These are phyloP conservation scores for Hymenoscyphus scutula DNA, from an alignment of 2,329 filamentous ascomycete species.

Conservation along the genomic window DNA sequence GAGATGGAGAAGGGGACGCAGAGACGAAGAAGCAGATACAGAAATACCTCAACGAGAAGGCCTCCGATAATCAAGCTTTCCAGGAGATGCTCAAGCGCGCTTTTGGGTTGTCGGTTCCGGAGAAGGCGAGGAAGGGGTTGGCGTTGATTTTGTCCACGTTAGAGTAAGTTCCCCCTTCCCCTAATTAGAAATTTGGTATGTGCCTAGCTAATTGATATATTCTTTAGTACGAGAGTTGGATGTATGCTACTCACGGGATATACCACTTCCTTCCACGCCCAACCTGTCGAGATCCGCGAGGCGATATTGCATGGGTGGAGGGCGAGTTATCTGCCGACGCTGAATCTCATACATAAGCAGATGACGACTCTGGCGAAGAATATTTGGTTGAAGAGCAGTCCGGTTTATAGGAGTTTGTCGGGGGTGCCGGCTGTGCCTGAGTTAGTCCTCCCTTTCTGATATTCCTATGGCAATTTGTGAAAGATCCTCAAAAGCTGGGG, in stretches of 20 bases:
- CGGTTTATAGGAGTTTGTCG: slow-evolving; percentile 52
- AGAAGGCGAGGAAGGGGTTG: slow-evolving; percentile 32
- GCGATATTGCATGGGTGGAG: slow-evolving; percentile 62
- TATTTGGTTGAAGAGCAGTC: slow-evolving; percentile 47
- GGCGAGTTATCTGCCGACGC: slow-evolving; percentile 51
- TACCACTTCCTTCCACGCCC: slow-evolving; percentile 58
- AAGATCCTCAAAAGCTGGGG: neutral
- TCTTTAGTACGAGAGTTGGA: slow-evolving; percentile 56
- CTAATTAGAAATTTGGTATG: no score
- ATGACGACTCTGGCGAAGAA: slow-evolving; percentile 52
- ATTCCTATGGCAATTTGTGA: neutral
- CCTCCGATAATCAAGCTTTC: slow-evolving; percentile 53
- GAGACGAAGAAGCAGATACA: no score
- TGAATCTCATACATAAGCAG: slow-evolving; percentile 55
- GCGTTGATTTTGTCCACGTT: slow-evolving; percentile 31
- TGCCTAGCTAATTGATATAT: no score
- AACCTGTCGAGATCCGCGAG: slow-evolving; percentile 59
- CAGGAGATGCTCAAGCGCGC: slow-evolving; percentile 47
- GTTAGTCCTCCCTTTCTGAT: slow-evolving; percentile 5
- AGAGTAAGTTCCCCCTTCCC: slow-evolving; percentile 29
- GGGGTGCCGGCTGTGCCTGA: slow-evolving; percentile 56
- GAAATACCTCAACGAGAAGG: slow-evolving; percentile 52
- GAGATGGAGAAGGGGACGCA: no score
- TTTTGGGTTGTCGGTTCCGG: slow-evolving; percentile 35
- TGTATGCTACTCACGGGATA: slow-evolving; percentile 67